These are phyloP conservation scores for Aureobasidium musti DNA, from an alignment of 2,329 filamentous ascomycete species.

Conservation along the genomic window DNA sequence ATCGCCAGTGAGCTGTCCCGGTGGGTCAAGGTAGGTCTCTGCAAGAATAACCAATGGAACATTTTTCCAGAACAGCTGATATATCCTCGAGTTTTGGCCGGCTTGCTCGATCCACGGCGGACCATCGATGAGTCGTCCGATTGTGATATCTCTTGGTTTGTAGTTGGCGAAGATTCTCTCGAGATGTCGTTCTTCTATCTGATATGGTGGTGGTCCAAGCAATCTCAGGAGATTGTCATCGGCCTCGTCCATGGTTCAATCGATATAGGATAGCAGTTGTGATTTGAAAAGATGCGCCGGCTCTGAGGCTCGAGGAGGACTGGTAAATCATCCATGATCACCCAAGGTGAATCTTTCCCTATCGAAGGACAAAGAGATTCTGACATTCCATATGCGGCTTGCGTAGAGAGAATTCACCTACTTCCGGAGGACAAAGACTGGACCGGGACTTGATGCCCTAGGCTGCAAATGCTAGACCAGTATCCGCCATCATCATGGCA, in stretches of 20 bases:
- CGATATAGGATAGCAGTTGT: not conserved
- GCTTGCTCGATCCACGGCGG: not conserved
- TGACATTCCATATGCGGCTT: not conserved
- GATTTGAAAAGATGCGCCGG: not conserved
- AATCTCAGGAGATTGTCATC: not conserved
- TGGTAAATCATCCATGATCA: too few species aligned
- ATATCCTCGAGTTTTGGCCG: not conserved
- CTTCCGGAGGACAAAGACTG: not conserved
- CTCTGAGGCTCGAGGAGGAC: not conserved
- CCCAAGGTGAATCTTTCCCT: too few species aligned
- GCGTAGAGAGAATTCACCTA: not conserved
- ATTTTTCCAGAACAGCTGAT: not conserved
- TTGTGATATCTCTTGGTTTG: not conserved
- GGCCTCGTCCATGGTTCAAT: not conserved
- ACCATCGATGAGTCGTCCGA: not conserved
- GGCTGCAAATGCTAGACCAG: not conserved
- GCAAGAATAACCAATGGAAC: not conserved
- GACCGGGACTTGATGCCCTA: too few species aligned
- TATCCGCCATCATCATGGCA: not conserved
- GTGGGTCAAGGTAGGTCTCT: not conserved
- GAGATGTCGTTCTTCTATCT: not conserved
- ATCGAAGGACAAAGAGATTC: not conserved
- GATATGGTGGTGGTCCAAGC: conserved; percentile 4
- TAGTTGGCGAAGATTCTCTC: not conserved
- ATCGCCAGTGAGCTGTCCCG: not conserved